phyloP scores from a whole-genome alignment of 2,329 filamentous ascomycete species.

The Macrophomina pseudophaseolina region DNA sequence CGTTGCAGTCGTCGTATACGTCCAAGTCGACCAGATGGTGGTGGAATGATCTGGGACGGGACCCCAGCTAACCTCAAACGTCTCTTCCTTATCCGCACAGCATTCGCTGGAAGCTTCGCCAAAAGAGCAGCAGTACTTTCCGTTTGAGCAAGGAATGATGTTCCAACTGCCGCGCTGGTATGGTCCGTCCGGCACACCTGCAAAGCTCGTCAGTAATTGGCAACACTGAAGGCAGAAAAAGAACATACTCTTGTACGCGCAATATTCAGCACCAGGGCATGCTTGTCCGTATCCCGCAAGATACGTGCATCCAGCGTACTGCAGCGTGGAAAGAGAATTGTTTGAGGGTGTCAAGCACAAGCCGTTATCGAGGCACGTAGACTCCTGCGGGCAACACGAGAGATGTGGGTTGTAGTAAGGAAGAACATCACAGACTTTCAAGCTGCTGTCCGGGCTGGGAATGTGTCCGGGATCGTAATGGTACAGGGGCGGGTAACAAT shows the following conservation, averaged over 20 bases:
- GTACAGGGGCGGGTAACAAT: slow-evolving; percentile 1
- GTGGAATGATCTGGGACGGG: background rate
- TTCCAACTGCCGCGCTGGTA: background rate
- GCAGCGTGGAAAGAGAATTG: background rate
- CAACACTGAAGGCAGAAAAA: background rate
- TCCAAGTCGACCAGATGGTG: background rate
- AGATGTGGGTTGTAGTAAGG: slow-evolving; percentile 1
- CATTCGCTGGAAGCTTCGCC: background rate
- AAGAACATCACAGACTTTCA: background rate
- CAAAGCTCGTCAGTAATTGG: background rate
- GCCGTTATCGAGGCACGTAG: slow-evolving; percentile 1
- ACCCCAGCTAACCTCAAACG: slow-evolving; percentile 9
- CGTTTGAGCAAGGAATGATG: background rate
- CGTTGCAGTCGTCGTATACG: background rate
- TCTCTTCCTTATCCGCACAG: background rate
- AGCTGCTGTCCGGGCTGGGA: background rate
- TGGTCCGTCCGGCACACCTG: background rate
- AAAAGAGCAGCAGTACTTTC: slow-evolving; percentile 7
- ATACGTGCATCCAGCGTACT: slow-evolving; percentile 7
- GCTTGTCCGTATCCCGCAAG: background rate
- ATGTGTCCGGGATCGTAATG: background rate
- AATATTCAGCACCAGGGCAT: slow-evolving; percentile 12
- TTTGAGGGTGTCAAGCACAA: background rate
- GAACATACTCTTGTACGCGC: background rate
- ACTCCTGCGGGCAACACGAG: background rate